phyloP scores from a whole-genome alignment of 1,284 basidiomycete species.

The Marasmius fiardii region DNA sequence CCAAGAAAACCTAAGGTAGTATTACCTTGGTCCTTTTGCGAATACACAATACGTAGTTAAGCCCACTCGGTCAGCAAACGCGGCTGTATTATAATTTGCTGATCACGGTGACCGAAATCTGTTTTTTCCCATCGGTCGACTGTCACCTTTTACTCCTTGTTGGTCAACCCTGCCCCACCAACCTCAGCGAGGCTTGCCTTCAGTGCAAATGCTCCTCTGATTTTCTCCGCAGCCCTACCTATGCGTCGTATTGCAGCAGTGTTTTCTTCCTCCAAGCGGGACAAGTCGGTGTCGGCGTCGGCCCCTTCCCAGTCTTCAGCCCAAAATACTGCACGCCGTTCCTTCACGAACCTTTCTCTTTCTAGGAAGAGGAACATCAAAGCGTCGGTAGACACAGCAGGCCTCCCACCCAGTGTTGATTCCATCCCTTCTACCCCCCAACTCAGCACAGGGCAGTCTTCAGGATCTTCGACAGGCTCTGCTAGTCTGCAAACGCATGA shows the following conservation, averaged over 20 bases:
- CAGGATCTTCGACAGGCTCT: conserved; percentile 59
- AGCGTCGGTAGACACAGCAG: not conserved
- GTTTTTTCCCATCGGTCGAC: not conserved
- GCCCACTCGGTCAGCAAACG: not conserved
- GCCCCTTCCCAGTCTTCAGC: conserved; percentile 13
- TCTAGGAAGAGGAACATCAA: conserved; percentile 1
- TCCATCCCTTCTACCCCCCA: conserved; percentile 27
- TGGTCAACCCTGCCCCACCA: not conserved
- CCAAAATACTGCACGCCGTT: conserved; percentile 10
- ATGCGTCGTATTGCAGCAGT: conserved; percentile 56
- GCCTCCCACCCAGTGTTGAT: conserved; percentile 9
- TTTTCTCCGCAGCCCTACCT: conserved; percentile 1
- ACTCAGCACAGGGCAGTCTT: conserved; percentile 36
- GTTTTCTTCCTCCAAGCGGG: conserved; percentile 44
- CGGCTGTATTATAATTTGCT: not conserved
- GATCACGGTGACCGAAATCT: not conserved
- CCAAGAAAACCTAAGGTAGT: not conserved
- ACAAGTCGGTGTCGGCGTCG: conserved; percentile 45
- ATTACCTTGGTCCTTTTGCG: no score
- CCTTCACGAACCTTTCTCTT: not conserved
- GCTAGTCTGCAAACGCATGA: conserved; percentile 60
- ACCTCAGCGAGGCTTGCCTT: not conserved
- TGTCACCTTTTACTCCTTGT: not conserved
- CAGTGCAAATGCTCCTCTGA: not conserved
- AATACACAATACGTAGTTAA: not conserved